These are phyloP conservation scores for Talaromyces sp. DNA, from an alignment of 2,329 filamentous ascomycete species.

Conservation along the genomic window DNA sequence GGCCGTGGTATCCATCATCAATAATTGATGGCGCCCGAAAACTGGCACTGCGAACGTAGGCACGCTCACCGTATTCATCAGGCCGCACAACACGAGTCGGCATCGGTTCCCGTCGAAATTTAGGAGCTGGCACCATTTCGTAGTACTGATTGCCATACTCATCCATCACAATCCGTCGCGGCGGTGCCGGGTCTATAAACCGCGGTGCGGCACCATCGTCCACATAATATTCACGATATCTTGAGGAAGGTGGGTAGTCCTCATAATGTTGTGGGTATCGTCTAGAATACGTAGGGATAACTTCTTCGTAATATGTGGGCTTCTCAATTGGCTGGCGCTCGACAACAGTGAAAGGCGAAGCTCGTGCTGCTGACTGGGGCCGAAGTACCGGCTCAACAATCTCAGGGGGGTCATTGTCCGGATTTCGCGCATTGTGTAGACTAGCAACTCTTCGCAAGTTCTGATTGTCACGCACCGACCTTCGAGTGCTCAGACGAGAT, in stretches of 20 bases:
- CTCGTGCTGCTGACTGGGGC: constrained; percentile 33
- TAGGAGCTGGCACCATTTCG: constrained; percentile 47
- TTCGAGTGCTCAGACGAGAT: constrained; percentile 38
- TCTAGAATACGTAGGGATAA: constrained; percentile 30
- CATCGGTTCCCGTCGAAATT: constrained; percentile 32
- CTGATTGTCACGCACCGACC: constrained; percentile 40
- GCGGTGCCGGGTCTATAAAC: constrained; percentile 52
- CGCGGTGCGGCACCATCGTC: constrained; percentile 44
- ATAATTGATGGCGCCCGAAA: constrained; percentile 42
- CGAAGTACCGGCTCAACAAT: constrained; percentile 45
- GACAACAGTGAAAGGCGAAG: constrained; percentile 40
- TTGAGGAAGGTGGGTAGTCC: constrained; percentile 36
- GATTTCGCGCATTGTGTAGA: constrained; percentile 43
- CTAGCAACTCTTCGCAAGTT: constrained; percentile 48
- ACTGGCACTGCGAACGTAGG: constrained; percentile 30
- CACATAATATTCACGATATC: constrained; percentile 41
- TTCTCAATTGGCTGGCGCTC: constrained; percentile 39
- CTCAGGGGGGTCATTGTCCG: constrained; percentile 40
- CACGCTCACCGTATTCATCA: constrained; percentile 35
- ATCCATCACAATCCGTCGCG: constrained; percentile 72
- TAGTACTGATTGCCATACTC: constrained; percentile 78
- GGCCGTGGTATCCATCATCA: constrained; percentile 40
- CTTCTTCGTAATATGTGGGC: constrained; percentile 39
- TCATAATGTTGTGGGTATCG: constrained; percentile 35
- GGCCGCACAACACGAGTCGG: constrained; percentile 30